Evolutionary conservation across 495 filamentous ascomycete species (phyloP), one percentile per base, ranked within the genome.

Genomic region (Bathelium albidoporum): DNA sequence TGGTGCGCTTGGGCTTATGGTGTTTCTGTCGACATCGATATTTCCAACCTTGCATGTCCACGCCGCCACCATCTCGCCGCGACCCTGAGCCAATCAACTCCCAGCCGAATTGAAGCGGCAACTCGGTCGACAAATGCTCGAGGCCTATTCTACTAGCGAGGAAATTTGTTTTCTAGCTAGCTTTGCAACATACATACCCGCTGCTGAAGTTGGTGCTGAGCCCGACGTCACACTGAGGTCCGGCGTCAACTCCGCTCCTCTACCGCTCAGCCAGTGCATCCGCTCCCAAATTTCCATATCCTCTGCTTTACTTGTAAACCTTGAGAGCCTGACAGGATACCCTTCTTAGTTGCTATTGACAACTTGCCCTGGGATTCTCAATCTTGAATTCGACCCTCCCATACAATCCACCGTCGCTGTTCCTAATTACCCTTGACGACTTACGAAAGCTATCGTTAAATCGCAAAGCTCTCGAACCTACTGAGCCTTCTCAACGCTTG

Each of bases 11-110:
- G 5, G 5, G 49, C 24, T 55, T n/a, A 55, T 55, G 49, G 49
- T 55, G 5, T 55, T 55, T 55, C 24, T 14, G 49, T 55, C 49
- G 9, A 55, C 49, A 55, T 55, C 49, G 49, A 55, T 28, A 55
- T n/a, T 55, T 55, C 49, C 49, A 26, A 49, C 16, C 24, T 55
- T 55, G 49, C 49, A 26, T 14, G 14, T 7, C 20, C 4, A 29
- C 49, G 10, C 49, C 49, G 29, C 16, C 12, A 55, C 0, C 9
- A 4, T 55, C 49, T 55, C 22, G 5, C 22, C 24, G 49, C 49
- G 20, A 11, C 24, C 49, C 24, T 55, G 49, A 55, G 16, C 49
- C 49, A 55, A 55, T 55, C 49, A 55, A 20, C 22, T 29, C 2
- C 49, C 24, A 26, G 20, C 24, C 24, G 22, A 26, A 24, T 55